phyloP scores from a whole-genome alignment of 768 basidiomycete species.

The Tephrocybe sp. region DNA sequence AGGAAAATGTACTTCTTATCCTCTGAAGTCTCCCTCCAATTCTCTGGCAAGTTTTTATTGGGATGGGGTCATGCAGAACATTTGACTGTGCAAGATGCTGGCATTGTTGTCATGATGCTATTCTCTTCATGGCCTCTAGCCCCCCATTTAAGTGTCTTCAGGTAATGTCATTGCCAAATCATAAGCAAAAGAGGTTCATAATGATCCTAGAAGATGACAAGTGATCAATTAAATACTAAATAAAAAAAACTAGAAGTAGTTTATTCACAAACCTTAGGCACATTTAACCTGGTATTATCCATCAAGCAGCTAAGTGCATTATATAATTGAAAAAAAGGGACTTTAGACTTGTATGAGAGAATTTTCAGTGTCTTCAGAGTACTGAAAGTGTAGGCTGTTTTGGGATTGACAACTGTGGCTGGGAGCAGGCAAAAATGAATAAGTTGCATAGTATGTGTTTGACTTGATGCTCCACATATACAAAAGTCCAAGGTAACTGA shows the following conservation, averaged over 20 bases:
- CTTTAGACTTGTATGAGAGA: slow-evolving; percentile 25
- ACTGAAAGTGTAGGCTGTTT: slow-evolving; percentile 16
- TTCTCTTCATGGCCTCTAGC: slow-evolving; percentile 15
- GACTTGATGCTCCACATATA: slow-evolving; percentile 20
- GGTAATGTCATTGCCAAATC: slow-evolving; percentile 13
- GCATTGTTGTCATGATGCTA: slow-evolving; percentile 11
- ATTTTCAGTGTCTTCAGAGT: slow-evolving; percentile 22
- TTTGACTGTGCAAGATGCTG: slow-evolving; percentile 21
- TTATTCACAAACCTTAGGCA: neutral
- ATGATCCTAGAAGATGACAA: slow-evolving; percentile 12
- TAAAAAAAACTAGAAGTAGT: neutral
- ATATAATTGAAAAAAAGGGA: slow-evolving; percentile 11
- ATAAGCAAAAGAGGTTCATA: slow-evolving; percentile 10
- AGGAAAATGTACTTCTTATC: slow-evolving; percentile 12
- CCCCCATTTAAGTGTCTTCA: slow-evolving; percentile 12
- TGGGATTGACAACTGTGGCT: slow-evolving; percentile 24
- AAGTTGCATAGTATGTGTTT: slow-evolving; percentile 25
- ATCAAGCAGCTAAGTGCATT: slow-evolving; percentile 3
- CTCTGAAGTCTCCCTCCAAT: slow-evolving; percentile 16
- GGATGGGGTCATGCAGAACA: slow-evolving; percentile 29
- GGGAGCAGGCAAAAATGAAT: slow-evolving; percentile 29
- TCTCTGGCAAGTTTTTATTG: slow-evolving; percentile 21
- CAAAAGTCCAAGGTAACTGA: slow-evolving; percentile 30
- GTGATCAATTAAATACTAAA: neutral
- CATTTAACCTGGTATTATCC: slow-evolving; percentile 9